Evolutionary conservation across 108 stramenopile genomes (phyloP).

Genomic region (Cyclotella sp.): DNA sequence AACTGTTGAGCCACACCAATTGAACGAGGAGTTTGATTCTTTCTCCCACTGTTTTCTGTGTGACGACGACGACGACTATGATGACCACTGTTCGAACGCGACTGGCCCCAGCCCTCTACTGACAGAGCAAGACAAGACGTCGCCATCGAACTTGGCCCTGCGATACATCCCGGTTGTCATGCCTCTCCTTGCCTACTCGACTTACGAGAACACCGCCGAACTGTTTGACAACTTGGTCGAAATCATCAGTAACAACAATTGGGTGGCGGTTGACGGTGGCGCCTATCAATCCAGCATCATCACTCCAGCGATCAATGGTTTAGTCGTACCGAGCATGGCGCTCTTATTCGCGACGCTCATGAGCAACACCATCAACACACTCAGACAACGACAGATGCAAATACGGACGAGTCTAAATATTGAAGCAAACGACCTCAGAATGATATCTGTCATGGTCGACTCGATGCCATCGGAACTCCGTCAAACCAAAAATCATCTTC

Average conservation of each 20-base stretch:
- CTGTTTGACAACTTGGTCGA: slow-evolving; percentile 40
- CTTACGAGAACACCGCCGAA: slow-evolving; percentile 43
- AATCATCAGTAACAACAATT: slow-evolving; percentile 44
- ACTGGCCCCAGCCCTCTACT: no score
- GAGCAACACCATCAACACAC: slow-evolving; percentile 58
- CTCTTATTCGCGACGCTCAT: slow-evolving; percentile 63
- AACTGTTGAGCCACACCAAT: no score
- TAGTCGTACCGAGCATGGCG: slow-evolving; percentile 55
- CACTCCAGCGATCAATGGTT: slow-evolving; percentile 63
- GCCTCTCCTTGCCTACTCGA: slow-evolving; percentile 48
- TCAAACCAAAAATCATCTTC: slow-evolving; percentile 35
- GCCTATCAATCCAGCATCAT: slow-evolving; percentile 71
- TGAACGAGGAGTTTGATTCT: no score
- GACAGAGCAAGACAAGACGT: background rate
- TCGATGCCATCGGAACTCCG: slow-evolving; percentile 41
- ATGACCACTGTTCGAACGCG: no score
- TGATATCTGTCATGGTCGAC: slow-evolving; percentile 59
- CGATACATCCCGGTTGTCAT: slow-evolving; percentile 43
- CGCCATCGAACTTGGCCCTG: slow-evolving; percentile 13
- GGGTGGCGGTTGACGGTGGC: slow-evolving; percentile 81
- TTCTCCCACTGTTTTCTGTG: no score
- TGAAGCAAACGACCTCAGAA: slow-evolving; percentile 72
- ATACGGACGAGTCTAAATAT: slow-evolving; percentile 66
- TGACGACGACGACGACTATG: no score
- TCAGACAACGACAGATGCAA: slow-evolving; percentile 63